Evolutionary conservation across 2,329 filamentous ascomycete genomes (phyloP), one percentile per base, ranked within the genome.

Genomic region (Chrysoporthe cubensis): DNA sequence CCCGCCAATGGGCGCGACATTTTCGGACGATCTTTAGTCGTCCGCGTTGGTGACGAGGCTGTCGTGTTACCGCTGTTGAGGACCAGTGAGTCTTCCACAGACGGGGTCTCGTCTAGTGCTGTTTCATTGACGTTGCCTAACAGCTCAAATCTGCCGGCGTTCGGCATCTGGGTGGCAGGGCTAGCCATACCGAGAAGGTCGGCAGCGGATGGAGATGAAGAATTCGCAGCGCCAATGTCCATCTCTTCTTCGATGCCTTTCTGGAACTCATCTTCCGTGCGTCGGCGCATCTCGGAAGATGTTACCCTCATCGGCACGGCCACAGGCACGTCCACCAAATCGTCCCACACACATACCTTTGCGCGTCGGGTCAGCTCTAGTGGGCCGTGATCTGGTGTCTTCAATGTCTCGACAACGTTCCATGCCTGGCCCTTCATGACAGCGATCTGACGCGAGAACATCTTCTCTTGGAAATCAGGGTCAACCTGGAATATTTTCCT

Each of bases 391-490:
- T 98, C 96, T 0, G 88, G 84, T 21, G 92, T 92, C 78, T 99
- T 99, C 70, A 99, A 85, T 0, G 96, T 97, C 81, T 99, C 96
- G 4, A 99, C 96, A 0, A 99, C 96, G 76, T 99, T 99, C 94
- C 96, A 99, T 0, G 96, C 96, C 77, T 99, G 96, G 13, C 96
- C 96, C 80, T 99, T 99, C 93, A 99, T 97, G 68, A 99, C 96
- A 0, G 96, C 95, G 70, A 99, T 96, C 76, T 99, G 96, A 72
- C 93, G 90, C n/a, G 93, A 93, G 80, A 97, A 99, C 96, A 99
- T 99, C 79, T 93, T 91, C 81, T 99, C 96, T 77, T 98, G 93
- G 79, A 99, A 99, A 79, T 99, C 96, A 2, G 91, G 89, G 78
- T 99, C 96, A 76, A 96, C 88, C 72, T 93, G 90, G 77, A 99